Base-by-base conservation (phyloP, 73 alveolate genomes). In the Tetrahymena thermophila region DNA sequence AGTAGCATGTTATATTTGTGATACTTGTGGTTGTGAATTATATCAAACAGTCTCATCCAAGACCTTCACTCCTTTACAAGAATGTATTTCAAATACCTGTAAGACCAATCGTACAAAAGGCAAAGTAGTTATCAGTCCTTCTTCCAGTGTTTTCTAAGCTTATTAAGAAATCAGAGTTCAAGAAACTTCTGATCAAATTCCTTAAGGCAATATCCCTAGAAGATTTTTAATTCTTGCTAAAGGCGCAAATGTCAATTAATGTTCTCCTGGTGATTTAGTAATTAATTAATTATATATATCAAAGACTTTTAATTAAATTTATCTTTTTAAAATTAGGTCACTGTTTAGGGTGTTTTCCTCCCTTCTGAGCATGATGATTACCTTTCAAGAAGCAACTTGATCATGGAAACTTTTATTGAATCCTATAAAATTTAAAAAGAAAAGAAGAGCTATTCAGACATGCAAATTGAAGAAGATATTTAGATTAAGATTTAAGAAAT, bases 191-290 rank as follows among this genome's bases (percentile, higher is more conserved):
- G 99, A 96, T 43, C 97, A 98, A 96, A 99, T 98, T 34, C 99
- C 99, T 5, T 96, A 98, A 93, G 99, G 99, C 84, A 98, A 97
- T 85, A 99, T 99, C 11, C 99, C 99, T 17, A 94, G 99, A 89
- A 35, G 98, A 28, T 93, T 98, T 94, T 98, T 98, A 57, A 96
- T 98, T 44, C 55, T 96, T 50, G 98, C 99, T 28, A 96, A 97
- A 44, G 97, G 97, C 85, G 99, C 99, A 1, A 96, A 96, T 43
- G 96, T 98, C 14, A 97, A 99, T 58, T 83, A 96, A 93, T 98
- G 99, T 85, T 84, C 99, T 35, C 99, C 99, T 31, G 99, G 99
- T 43, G 99, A 98, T 96, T 85, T 98, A n/a, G 97, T 98, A 40
- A 95, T 17, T 15, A 23, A 25, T 28, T 71, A 11, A n/a, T 71